phyloP scores from a whole-genome alignment of 2,329 filamentous ascomycete genomes.

The Curvularia eragrostidis region DNA sequence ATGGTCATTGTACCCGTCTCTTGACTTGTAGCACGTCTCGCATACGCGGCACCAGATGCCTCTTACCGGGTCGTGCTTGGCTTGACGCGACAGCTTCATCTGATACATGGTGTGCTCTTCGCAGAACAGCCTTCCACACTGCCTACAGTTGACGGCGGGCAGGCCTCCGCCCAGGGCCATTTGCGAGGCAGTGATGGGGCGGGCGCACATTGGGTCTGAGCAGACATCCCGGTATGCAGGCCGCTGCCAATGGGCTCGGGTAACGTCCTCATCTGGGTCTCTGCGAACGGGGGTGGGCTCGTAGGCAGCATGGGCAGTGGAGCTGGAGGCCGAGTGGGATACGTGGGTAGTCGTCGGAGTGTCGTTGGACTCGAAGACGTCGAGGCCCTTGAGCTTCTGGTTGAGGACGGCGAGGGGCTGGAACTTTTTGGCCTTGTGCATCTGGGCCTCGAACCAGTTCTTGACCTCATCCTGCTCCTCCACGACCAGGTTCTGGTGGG shows the following conservation, averaged over 20 bases:
- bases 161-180: conserved; percentile 79
- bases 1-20: conserved; percentile 94
- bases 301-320: conserved; percentile 39
- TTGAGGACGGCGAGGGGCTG: conserved; percentile 90
- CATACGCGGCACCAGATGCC: conserved; percentile 95
- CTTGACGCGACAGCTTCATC: conserved; percentile 92
- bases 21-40: conserved; percentile 98
- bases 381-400: conserved; percentile 89
- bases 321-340: conserved; percentile 42
- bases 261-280: conserved; percentile 91
- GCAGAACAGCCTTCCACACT: conserved; percentile 92
- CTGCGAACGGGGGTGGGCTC: conserved; percentile 46
- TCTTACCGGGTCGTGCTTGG: conserved; percentile 85
- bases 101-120: conserved; percentile 99
- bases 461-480: conserved; percentile 93
- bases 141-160: conserved; percentile 89
- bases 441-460: conserved; percentile 95
- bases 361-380: conserved; percentile 93
- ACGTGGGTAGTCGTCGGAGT: conserved; percentile 56
- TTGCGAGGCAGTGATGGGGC: conserved; percentile 40
- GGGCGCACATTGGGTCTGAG: conserved; percentile 82
- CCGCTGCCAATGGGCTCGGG: conserved; percentile 86
- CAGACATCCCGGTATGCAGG: conserved; percentile 77
- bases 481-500: conserved; percentile 86
- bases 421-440: conserved; percentile 90